Percentiles rank a stretch among this genome's conserved stretches.
phyloP scores from a whole-genome alignment of 2,329 filamentous ascomycete genomes.

The Huntiella bhutanensis region DNA sequence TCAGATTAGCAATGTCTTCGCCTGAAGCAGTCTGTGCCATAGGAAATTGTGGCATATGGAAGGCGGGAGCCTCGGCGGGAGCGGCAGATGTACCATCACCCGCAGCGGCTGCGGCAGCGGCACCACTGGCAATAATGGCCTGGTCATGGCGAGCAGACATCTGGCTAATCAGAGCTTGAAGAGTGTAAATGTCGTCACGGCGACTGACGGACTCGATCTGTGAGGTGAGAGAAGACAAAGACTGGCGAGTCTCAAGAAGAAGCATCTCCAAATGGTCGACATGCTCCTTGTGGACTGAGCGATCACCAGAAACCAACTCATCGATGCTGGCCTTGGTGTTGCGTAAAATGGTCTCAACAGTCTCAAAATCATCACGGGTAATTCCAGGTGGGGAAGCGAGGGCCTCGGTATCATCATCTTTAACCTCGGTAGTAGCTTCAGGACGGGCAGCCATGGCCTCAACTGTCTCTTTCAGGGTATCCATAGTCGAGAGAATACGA shows the following conservation, averaged over 20 bases:
- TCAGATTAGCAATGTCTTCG: conserved; percentile 9
- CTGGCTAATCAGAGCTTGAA: conserved; percentile 65
- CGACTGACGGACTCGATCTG: conserved; percentile 52
- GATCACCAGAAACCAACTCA: conserved; percentile 55
- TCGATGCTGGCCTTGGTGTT: conserved; percentile 82
- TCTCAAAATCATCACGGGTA: conserved; percentile 58
- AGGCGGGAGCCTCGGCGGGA: not conserved
- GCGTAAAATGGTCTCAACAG: conserved; percentile 73
- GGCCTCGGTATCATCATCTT: conserved; percentile 16
- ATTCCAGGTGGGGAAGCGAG: conserved; percentile 16
- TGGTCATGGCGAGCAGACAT: conserved; percentile 61
- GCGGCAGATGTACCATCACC: not conserved
- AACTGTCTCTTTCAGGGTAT: conserved; percentile 28
- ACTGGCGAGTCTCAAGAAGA: conserved; percentile 57
- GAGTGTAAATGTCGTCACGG: conserved; percentile 57
- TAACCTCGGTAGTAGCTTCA: conserved; percentile 12
- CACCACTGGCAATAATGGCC: conserved; percentile 31
- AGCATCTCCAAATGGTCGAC: conserved; percentile 45
- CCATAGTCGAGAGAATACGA: conserved; percentile 33
- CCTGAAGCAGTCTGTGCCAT: conserved; percentile 7
- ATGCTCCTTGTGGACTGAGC: conserved; percentile 47
- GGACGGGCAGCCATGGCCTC: conserved; percentile 23
- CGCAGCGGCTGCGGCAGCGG: not conserved
- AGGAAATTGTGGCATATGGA: conserved; percentile 4
- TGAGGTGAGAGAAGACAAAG: conserved; percentile 44